Evolutionary conservation across 2,329 filamentous ascomycete species (phyloP).

Genomic region (Didymella sp.): DNA sequence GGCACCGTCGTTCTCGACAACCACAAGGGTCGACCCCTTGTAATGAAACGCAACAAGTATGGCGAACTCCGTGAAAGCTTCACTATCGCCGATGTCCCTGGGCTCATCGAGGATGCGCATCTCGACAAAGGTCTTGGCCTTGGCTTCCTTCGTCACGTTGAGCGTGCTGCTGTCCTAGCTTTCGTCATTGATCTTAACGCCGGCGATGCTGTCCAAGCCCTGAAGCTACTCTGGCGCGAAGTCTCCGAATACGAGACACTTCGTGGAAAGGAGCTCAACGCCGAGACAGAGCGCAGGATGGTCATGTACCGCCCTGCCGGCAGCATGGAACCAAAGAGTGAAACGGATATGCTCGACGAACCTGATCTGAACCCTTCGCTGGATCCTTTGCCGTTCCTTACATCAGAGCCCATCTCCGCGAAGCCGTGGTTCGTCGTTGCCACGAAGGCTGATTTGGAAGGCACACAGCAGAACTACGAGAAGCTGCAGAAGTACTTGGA

Average conservation of each 20-base stretch:
- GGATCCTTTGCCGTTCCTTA: conserved; percentile 55
- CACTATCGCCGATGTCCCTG: conserved; percentile 94
- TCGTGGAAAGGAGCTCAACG: conserved; percentile 73
- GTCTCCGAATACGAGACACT: conserved; percentile 86
- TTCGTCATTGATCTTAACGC: conserved; percentile 89
- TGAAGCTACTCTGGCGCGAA: conserved; percentile 87
- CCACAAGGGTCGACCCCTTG: conserved; percentile 74
- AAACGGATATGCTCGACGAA: conserved; percentile 29
- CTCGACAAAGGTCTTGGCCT: conserved; percentile 89
- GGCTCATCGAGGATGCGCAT: conserved; percentile 90
- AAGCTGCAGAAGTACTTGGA: conserved; percentile 74
- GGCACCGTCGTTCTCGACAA: conserved; percentile 94
- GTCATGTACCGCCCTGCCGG: conserved; percentile 57
- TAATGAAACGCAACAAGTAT: conserved; percentile 56
- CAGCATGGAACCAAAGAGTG: conserved; percentile 21
- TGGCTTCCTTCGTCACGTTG: conserved; percentile 91
- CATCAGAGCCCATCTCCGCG: conserved; percentile 75
- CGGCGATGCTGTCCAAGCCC: conserved; percentile 77
- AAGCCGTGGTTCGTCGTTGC: conserved; percentile 98
- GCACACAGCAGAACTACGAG: conserved; percentile 78
- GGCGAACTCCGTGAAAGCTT: conserved; percentile 74
- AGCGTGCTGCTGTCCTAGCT: conserved; percentile 88
- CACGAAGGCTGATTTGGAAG: conserved; percentile 85
- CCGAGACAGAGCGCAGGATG: conserved; percentile 68
- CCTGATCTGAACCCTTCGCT: conserved; percentile 35